Percentiles rank a stretch among this genome's conserved stretches.
These are phyloP conservation scores for Stagonosporopsis tanaceti DNA, from an alignment of 2,329 filamentous ascomycete species.

Conservation along the genomic window DNA sequence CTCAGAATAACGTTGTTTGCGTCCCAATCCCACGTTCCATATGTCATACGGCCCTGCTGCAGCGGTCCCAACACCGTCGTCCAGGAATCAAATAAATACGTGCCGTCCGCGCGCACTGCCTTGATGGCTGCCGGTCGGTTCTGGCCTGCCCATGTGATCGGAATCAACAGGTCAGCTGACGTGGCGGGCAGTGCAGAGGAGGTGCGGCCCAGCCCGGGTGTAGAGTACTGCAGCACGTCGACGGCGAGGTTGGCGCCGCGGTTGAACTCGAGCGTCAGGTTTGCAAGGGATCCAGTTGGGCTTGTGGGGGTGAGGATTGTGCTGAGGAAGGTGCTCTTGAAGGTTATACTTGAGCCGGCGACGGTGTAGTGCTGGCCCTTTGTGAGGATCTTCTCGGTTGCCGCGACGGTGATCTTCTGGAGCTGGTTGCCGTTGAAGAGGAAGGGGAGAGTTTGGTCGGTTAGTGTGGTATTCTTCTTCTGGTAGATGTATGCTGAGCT, in stretches of 20 bases:
- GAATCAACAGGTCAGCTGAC: slow-evolving; percentile 57
- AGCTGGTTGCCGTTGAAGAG: slow-evolving; percentile 64
- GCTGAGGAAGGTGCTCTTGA: slow-evolving; percentile 58
- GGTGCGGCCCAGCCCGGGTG: slow-evolving; percentile 48
- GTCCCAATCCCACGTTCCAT: slow-evolving; percentile 61
- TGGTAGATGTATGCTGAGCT: slow-evolving; percentile 66
- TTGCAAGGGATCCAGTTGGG: slow-evolving; percentile 57
- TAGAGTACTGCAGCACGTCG: slow-evolving; percentile 62
- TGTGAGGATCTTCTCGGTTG: slow-evolving; percentile 48
- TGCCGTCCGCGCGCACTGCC: slow-evolving; percentile 58
- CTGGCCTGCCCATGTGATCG: slow-evolving; percentile 62
- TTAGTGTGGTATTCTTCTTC: slow-evolving; percentile 55
- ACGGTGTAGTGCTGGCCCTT: slow-evolving; percentile 58
- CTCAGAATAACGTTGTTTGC: slow-evolving; percentile 57
- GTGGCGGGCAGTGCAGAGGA: slow-evolving; percentile 28
- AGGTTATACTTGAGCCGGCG: slow-evolving; percentile 55
- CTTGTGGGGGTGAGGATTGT: slow-evolving; percentile 54
- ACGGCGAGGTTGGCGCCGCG: slow-evolving; percentile 58
- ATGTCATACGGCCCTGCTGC: slow-evolving; percentile 59
- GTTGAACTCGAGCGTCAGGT: slow-evolving; percentile 63
- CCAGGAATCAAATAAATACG: slow-evolving; percentile 64
- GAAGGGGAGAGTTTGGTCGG: slow-evolving; percentile 57
- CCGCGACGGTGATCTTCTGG: slow-evolving; percentile 44
- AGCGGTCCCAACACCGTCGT: slow-evolving; percentile 62
- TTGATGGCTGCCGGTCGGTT: slow-evolving; percentile 61